Evolutionary conservation across 2,329 filamentous ascomycete genomes (phyloP).

Genomic region (Domatiomyces globalis): DNA sequence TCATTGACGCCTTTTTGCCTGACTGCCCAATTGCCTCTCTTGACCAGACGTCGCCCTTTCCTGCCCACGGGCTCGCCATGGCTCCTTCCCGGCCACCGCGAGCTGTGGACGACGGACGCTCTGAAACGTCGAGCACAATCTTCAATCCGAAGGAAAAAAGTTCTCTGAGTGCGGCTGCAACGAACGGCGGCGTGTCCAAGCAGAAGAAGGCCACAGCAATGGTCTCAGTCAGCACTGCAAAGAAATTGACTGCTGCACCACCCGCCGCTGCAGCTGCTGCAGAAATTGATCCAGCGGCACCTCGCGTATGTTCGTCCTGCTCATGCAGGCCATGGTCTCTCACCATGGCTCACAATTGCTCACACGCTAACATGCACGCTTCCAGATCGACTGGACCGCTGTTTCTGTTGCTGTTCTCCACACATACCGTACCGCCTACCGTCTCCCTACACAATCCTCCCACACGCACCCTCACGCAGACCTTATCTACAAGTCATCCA

Average conservation of each 20-base stretch:
- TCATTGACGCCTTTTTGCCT: not conserved
- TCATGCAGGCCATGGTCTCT: not conserved
- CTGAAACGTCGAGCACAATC: conserved; percentile 32
- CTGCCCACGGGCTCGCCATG: conserved; percentile 20
- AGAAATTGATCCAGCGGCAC: conserved; percentile 17
- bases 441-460: conserved; percentile 30
- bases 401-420: conserved; percentile 23
- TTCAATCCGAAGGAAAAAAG: conserved; percentile 23
- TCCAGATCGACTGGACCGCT: conserved; percentile 12
- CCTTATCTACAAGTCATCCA: conserved; percentile 30
- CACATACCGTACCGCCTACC: conserved; percentile 35
- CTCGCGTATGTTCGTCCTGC: conserved; percentile 20
- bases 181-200: conserved; percentile 9
- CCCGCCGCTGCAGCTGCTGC: conserved; percentile 5
- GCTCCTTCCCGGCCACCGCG: conserved; percentile 32
- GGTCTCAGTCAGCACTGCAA: conserved; percentile 5
- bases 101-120: conserved; percentile 32
- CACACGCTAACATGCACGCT: not conserved
- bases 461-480: conserved; percentile 33
- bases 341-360: not conserved
- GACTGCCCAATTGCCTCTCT: not conserved
- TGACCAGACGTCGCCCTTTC: not conserved
- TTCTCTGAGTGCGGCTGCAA: conserved; percentile 3
- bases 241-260: conserved; percentile 17
- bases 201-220: conserved; percentile 17